Evolutionary conservation across 2,329 filamentous ascomycete genomes (phyloP), one percentile per base, ranked within the genome.

Genomic region (Apiospora malaysiana): DNA sequence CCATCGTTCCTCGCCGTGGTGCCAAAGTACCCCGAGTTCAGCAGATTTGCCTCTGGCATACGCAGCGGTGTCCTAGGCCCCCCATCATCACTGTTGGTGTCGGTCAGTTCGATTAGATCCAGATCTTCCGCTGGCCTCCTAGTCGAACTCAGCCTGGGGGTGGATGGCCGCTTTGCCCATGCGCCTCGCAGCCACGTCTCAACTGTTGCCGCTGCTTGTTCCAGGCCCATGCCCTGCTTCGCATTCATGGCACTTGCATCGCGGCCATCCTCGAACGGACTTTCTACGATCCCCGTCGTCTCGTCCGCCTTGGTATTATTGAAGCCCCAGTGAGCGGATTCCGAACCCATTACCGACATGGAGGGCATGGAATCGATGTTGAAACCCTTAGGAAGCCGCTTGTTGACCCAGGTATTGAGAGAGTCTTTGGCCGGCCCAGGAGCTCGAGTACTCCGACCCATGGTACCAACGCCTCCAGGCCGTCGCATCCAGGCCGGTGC

Each of bases 181-280:
- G 97, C 91, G 73, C 94, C 94, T 72, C 95, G 88, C 71, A 98
- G 85, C 94, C 96, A 99, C 0, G 91, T 92, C 82, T 98, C 96
- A 42, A 98, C 91, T 2, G 93, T 92, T 7, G 94, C 92, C 1
- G 95, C 94, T 12, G 97, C 91, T 73, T 95, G 93, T 77, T 97
- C 94, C 2, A 98, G 84, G 0, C 87, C 85, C 3, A 82, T 85
- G 18, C 86, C 86, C 66, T 87, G 85, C 67, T 83, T 81, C n/a
- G 82, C 81, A 6, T 82, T 75, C 14, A 85, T 72, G 9, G 73
- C 77, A 47, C 79, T 70, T 23, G 81, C 76, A 71, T 86, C 82
- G 59, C 84, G 80, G 23, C 85, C 84, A 71, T 87, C 82, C 74
- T 86, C 83, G 75, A 86, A 83, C 27, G 86, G 82, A 74, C 84